Conservation (phyloP, 805 yeast species). For the Spencermartinsiella europaea region DNA sequence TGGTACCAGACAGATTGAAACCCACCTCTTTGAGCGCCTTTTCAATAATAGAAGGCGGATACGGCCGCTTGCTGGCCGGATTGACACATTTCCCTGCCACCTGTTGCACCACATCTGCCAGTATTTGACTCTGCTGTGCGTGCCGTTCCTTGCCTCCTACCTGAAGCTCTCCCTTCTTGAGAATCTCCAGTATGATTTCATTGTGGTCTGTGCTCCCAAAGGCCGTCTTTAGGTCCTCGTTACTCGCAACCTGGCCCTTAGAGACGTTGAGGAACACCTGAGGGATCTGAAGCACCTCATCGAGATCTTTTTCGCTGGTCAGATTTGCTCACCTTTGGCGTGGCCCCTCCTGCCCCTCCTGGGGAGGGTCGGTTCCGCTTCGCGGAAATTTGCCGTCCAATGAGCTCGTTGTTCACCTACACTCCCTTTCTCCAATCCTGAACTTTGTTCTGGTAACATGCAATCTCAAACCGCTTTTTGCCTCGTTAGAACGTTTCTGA, state of each 20-base stretch:
- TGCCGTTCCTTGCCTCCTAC: conserved; percentile 89
- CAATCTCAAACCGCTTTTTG: conserved; percentile 87
- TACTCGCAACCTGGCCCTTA: conserved; percentile 88
- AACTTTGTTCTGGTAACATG: conserved; percentile 94
- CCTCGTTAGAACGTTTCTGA: conserved; percentile 16
- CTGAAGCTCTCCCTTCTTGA: conserved; percentile 90
- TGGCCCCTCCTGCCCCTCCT: neutral
- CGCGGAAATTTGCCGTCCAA: no score
- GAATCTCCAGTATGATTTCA: conserved; percentile 70
- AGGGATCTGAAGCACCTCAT: conserved; percentile 94
- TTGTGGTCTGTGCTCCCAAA: conserved; percentile 77
- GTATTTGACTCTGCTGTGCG: conserved; percentile 64
- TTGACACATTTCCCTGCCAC: conserved; percentile 88
- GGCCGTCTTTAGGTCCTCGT: conserved; percentile 68
- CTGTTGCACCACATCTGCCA: conserved; percentile 75
- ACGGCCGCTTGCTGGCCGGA: conserved; percentile 82
- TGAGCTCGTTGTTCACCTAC: conserved; percentile 25
- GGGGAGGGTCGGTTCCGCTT: no score
- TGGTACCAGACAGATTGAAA: conserved; percentile 67
- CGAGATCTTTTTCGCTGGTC: conserved; percentile 73
- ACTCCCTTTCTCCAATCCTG: conserved; percentile 88
- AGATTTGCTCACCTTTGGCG: conserved; percentile 14
- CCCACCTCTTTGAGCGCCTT: conserved; percentile 74
- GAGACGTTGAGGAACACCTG: conserved; percentile 90
- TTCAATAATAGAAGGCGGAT: conserved; percentile 91